Conservation (phyloP, 208 protist species). For the Leishmania tarentolae region DNA sequence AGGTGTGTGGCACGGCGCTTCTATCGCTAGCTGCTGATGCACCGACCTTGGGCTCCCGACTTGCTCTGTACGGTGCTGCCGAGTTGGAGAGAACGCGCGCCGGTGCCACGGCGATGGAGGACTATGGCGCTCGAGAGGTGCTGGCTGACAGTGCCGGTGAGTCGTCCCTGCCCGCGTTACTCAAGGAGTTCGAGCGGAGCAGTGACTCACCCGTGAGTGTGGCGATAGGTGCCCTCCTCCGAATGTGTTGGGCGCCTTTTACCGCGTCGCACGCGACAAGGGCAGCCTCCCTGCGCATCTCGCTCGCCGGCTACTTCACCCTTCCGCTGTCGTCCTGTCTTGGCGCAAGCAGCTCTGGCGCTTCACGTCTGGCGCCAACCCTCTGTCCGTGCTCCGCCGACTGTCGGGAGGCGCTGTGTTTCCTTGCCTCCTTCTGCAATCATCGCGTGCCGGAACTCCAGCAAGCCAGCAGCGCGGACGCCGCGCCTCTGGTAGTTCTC, state of each 20-base stretch:
- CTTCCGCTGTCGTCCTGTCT: background rate
- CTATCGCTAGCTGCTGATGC: background rate
- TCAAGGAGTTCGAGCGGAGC: background rate
- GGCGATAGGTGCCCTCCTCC: slow-evolving; percentile 6
- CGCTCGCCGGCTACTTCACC: slow-evolving; percentile 14
- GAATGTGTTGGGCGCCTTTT: slow-evolving; percentile 14
- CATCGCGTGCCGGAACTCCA: background rate
- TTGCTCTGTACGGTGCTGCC: background rate
- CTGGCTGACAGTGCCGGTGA: slow-evolving; percentile 7
- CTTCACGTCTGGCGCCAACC: background rate
- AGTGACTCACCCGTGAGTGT: background rate
- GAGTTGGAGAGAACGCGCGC: background rate
- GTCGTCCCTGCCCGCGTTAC: background rate
- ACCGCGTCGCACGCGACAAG: background rate
- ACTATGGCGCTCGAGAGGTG: slow-evolving; percentile 23
- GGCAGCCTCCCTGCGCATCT: background rate
- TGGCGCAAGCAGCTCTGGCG: background rate
- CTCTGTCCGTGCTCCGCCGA: background rate
- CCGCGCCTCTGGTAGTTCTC: slow-evolving; percentile 3
- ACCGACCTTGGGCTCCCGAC: background rate
- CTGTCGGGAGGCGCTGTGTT: background rate
- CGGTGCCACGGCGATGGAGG: slow-evolving; percentile 7
- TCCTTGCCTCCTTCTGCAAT: background rate
- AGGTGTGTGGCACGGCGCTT: background rate
- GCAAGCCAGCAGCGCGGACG: background rate